These are phyloP conservation scores for Aegilops longissima DNA, from an alignment of 176 grass and related monocot genomes.

Conservation along the genomic window DNA sequence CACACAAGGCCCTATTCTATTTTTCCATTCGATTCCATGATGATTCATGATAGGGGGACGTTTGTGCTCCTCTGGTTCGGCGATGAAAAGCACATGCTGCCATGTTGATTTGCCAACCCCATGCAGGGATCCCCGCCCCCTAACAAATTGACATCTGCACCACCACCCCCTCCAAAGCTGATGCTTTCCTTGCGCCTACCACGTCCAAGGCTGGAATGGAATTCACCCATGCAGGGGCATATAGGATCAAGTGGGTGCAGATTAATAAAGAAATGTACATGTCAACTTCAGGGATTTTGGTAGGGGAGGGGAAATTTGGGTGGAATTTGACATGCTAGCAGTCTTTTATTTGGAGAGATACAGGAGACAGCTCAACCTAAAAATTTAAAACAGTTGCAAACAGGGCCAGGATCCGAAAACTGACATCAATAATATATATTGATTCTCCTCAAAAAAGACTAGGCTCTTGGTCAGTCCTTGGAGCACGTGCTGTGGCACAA, in stretches of 20 bases:
- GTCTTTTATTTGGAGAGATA: neutral
- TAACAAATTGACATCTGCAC: conserved; percentile 44
- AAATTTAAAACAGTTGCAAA: neutral
- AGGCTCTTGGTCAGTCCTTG: neutral
- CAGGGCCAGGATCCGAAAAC: conserved; percentile 8
- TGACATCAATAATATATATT: neutral
- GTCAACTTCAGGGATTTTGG: conserved; percentile 42
- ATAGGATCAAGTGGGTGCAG: neutral
- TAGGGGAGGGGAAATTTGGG: conserved; percentile 13
- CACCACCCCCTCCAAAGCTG: conserved; percentile 28
- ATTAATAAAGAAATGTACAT: conserved; percentile 14
- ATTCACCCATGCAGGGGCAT: conserved; percentile 1
- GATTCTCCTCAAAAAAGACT: neutral
- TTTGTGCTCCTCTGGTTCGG: conserved; percentile 6
- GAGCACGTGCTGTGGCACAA: neutral
- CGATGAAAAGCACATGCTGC: conserved; percentile 49
- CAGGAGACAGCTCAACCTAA: neutral
- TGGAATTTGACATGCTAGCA: conserved; percentile 34
- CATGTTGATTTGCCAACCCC: conserved; percentile 7
- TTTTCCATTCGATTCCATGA: neutral
- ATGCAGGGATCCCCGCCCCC: conserved; percentile 4
- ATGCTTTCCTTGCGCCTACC: conserved; percentile 23
- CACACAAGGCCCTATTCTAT: neutral
- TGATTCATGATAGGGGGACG: neutral
- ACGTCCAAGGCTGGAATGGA: conserved; percentile 21